A percentile compares a stretch with the other conserved stretches of the same genome.
Conservation (phyloP, 176 grass and related monocot genomes). For the Rhynchospora pubera region DNA sequence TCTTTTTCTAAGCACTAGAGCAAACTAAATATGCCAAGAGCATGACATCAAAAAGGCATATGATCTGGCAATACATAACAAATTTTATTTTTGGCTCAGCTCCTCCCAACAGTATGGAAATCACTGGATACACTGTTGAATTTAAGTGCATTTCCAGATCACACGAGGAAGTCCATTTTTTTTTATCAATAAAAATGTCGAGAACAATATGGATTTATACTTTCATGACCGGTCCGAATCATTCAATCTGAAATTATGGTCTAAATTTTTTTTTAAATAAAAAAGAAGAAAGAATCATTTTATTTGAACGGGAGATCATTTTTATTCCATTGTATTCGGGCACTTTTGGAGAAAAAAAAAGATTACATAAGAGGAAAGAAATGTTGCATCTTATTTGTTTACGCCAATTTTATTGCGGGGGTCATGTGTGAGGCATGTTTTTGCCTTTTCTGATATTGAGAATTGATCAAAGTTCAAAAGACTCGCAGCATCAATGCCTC, state of each 20-base stretch:
- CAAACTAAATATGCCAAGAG: neutral
- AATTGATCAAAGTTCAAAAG: neutral
- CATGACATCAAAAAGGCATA: neutral
- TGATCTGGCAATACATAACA: constrained; percentile 6
- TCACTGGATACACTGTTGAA: neutral
- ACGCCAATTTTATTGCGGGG: neutral
- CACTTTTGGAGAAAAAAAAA: neutral
- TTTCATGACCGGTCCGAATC: neutral
- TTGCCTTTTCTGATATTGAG: neutral
- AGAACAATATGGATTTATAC: neutral
- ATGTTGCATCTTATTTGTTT: neutral
- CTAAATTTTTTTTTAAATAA: too few relatives aligned
- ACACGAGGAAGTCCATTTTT: neutral
- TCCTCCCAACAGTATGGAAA: neutral
- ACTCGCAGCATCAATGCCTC: neutral
- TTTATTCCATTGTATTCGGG: neutral
- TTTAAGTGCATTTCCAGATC: neutral
- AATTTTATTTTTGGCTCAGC: neutral
- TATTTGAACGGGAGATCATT: neutral
- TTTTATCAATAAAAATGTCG: neutral
- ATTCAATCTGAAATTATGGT: neutral
- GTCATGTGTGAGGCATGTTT: neutral
- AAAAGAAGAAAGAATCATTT: neutral
- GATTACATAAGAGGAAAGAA: neutral
- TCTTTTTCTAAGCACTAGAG: neutral